Evolutionary conservation across 345 rosid species (phyloP).

Genomic region (Pistacia atlantica): DNA sequence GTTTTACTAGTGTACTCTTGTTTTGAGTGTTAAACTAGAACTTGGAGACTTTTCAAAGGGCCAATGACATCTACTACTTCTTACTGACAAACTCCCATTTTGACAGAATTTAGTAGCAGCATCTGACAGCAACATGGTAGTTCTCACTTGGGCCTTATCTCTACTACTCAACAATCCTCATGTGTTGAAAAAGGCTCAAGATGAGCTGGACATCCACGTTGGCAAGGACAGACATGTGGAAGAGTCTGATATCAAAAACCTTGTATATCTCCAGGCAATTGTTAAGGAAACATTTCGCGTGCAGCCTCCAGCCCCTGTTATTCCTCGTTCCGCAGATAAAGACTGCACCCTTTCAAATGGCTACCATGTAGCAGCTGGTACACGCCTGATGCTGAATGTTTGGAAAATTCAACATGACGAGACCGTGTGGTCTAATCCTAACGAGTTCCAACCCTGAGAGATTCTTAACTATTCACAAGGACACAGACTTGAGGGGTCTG

Average conservation of each 20-base stretch:
- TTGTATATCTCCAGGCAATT: constrained; percentile 32
- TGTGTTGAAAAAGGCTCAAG: constrained; percentile 23
- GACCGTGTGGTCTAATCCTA: constrained; percentile 23
- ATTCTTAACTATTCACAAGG: constrained; percentile 30
- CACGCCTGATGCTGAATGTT: constrained; percentile 26
- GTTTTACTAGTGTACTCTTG: too few species aligned
- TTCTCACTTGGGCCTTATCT: constrained; percentile 35
- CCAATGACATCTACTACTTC: neutral
- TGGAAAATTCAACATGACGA: constrained; percentile 33
- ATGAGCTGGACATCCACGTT: constrained; percentile 23
- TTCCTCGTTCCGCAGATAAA: constrained; percentile 15
- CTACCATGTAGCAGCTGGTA: constrained; percentile 23
- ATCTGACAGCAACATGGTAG: constrained; percentile 24
- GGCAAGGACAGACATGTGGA: constrained; percentile 22
- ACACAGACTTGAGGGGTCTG: constrained; percentile 36
- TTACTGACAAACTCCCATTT: neutral
- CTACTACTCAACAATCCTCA: constrained; percentile 26
- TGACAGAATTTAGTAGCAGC: constrained; percentile 29
- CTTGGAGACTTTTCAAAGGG: neutral
- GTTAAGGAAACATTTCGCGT: constrained; percentile 43
- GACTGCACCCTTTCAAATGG: constrained; percentile 20
- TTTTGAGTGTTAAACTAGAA: neutral
- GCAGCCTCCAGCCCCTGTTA: constrained; percentile 36
- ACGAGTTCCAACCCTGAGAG: constrained; percentile 32
- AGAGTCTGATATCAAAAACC: constrained; percentile 23